phyloP scores from a whole-genome alignment of 352 stramenopile genomes.

The Pythium oligandrum region DNA sequence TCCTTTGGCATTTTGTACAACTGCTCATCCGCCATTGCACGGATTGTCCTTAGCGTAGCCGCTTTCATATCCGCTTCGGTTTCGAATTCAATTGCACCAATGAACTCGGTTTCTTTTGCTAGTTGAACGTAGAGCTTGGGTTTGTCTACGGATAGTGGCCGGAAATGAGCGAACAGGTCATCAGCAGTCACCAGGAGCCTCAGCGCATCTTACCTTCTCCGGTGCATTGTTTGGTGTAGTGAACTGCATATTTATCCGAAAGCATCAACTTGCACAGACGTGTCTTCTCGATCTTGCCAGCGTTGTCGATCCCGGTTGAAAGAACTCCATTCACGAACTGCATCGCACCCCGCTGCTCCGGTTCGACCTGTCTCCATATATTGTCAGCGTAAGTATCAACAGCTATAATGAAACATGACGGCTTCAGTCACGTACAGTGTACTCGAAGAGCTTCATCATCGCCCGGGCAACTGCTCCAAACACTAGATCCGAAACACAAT shows the following conservation, averaged over 20 bases:
- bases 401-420: constrained; percentile 1
- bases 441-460: constrained; percentile 61
- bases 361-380: constrained; percentile 23
- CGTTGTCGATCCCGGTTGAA: constrained; percentile 20
- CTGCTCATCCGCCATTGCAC: constrained; percentile 42
- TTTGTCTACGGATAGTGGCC: constrained; percentile 25
- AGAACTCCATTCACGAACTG: constrained; percentile 37
- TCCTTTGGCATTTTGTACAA: constrained; percentile 32
- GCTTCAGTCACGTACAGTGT: constrained; percentile 19
- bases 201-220: constrained; percentile 26
- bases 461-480: constrained; percentile 32
- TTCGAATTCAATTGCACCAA: constrained; percentile 56
- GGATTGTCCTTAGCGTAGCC: constrained; percentile 36
- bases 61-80: constrained; percentile 46
- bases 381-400: background rate
- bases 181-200: too few relatives aligned
- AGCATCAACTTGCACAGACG: constrained; percentile 51
- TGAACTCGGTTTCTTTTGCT: constrained; percentile 55
- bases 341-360: constrained; percentile 32
- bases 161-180: too few relatives aligned
- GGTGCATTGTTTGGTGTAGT: constrained; percentile 64
- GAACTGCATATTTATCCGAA: constrained; percentile 38
- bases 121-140: constrained; percentile 59
- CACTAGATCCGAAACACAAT: constrained; percentile 23
- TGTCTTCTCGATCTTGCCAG: constrained; percentile 25